Evolutionary conservation across 768 basidiomycete species (phyloP), one percentile per base, ranked within the genome.

Genomic region (Naganishia vaughanmartiniae): DNA sequence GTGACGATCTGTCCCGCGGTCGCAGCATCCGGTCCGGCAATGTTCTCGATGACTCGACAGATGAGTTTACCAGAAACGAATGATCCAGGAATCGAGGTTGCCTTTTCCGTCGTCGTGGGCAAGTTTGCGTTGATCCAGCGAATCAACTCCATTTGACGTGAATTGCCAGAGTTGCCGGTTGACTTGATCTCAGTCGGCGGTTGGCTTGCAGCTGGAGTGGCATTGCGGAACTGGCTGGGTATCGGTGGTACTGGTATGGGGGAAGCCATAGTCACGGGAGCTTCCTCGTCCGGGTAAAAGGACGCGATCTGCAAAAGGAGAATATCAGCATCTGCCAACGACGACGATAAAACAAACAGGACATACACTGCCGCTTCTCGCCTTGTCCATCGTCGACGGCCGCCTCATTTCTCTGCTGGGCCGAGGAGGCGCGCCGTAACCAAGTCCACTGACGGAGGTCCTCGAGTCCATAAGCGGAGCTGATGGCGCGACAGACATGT

Each of bases 41-140:
- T 69, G 39, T 77, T 67, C 80, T 96, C 93, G 0, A 93, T 89
- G 17, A 97, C 84, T 6, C 94, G 89, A 68, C 93, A 87, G 26
- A 97, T 85, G 14, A 88, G 86, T 39, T 94, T 85, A 4, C 94
- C 95, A 6, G 82, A 82, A 7, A 78, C 73, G 68, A 85, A 82
- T 2, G 84, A 84, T 26, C 71, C 69, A 4, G 82, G 76, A 19
- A 84, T 70, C 36, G 82, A 75, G 31, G 75, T 75, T 83, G 86
- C 82, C 84, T 89, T 28, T 45, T 70, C 69, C 86, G 81, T 54
- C 72, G 73, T 79, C 10, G 83, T 74, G 0, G 94, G 91, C 0
- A 99, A 84, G 76, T 90, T 88, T 4, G 85, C 83, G 81, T 99
- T 99, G 28, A 92, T 90, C 94, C 94, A 98, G 39, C 88, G 87